Conservation (phyloP, 164 flowering plant genomes). For the Aristolochia fimbriata region DNA sequence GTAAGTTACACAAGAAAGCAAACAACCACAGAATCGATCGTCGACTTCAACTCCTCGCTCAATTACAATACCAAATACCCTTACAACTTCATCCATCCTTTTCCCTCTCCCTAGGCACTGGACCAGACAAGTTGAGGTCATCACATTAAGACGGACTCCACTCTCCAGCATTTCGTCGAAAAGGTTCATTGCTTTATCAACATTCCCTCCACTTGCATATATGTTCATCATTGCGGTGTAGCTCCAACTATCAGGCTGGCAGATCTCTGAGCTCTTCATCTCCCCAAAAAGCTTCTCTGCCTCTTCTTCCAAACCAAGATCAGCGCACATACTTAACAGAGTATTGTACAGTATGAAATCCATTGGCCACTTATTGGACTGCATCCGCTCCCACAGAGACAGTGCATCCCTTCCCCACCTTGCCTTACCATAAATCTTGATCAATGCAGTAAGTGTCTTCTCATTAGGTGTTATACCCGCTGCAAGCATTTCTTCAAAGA, state of each 20-base stretch:
- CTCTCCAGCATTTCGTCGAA: slow-evolving; percentile 57
- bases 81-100: slow-evolving; percentile 64
- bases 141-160: slow-evolving; percentile 62
- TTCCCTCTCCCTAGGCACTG: slow-evolving; percentile 72
- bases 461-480: slow-evolving; percentile 61
- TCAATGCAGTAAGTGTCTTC: slow-evolving; percentile 69
- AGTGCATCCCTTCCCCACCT: slow-evolving; percentile 83
- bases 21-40: slow-evolving; percentile 78
- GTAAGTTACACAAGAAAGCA: slow-evolving; percentile 63
- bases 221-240: slow-evolving; percentile 87
- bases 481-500: slow-evolving; percentile 74
- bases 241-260: slow-evolving; percentile 82
- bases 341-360: slow-evolving; percentile 80
- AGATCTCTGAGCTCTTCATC: slow-evolving; percentile 47
- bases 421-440: slow-evolving; percentile 84
- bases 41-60: slow-evolving; percentile 60
- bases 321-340: slow-evolving; percentile 93
- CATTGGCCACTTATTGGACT: slow-evolving; percentile 65
- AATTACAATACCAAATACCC: slow-evolving; percentile 38
- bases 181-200: slow-evolving; percentile 57
- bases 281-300: slow-evolving; percentile 78
- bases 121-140: slow-evolving; percentile 85
- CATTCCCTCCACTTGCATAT: slow-evolving; percentile 75
- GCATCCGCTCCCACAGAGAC: slow-evolving; percentile 75
- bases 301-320: slow-evolving; percentile 79